Percentiles rank a stretch among this genome's conserved stretches.
Conservation (phyloP, 257 asterid genomes). For the Thymus mandschuricus region DNA sequence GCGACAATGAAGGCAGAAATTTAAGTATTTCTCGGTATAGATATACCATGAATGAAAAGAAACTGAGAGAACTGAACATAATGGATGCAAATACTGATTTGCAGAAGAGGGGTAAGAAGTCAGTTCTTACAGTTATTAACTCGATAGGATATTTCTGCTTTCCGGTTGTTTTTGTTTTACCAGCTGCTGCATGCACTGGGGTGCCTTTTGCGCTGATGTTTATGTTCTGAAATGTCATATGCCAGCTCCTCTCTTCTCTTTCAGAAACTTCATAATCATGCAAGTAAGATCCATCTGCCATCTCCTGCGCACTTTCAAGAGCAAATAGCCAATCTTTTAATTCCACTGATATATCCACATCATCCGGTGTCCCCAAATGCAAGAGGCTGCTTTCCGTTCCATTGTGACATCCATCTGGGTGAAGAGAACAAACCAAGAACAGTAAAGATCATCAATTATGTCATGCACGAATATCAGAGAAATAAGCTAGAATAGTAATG, state of each 20-base stretch:
- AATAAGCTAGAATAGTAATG: conserved; percentile 35
- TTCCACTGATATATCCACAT: conserved; percentile 75
- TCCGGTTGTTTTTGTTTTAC: conserved; percentile 39
- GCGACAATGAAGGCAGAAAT: conserved; percentile 14
- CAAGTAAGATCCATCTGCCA: conserved; percentile 50
- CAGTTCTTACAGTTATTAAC: conserved; percentile 74
- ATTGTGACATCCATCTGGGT: conserved; percentile 56
- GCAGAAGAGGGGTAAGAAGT: conserved; percentile 21
- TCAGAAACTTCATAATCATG: conserved; percentile 48
- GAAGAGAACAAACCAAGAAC: conserved; percentile 23
- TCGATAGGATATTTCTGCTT: conserved; percentile 73
- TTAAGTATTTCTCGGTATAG: conserved; percentile 16
- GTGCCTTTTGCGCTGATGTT: conserved; percentile 73
- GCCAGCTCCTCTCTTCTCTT: conserved; percentile 94
- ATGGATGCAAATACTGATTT: conserved; percentile 21
- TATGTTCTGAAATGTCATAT: conserved; percentile 70
- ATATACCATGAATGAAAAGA: conserved; percentile 19
- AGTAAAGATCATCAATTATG: conserved; percentile 18
- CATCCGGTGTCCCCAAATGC: conserved; percentile 89
- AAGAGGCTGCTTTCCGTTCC: conserved; percentile 48
- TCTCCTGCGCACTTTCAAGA: conserved; percentile 84
- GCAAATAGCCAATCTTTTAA: conserved; percentile 96
- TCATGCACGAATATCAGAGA: conserved; percentile 31
- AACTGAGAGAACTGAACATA: neutral
- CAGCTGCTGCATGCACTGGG: conserved; percentile 43